Conservation (phyloP, 495 filamentous ascomycete species). For the Xylaria scruposa region DNA sequence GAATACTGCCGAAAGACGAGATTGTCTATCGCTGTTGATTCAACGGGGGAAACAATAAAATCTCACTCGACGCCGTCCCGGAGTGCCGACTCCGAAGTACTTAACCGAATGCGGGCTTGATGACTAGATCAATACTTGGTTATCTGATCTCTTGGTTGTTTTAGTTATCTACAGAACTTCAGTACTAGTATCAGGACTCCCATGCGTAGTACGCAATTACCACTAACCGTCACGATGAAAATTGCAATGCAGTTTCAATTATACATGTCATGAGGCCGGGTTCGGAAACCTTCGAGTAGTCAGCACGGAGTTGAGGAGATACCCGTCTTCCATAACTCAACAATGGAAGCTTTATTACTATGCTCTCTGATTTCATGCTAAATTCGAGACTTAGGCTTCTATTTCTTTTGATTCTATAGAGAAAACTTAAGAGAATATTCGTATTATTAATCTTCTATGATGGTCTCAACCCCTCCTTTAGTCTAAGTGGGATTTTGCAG, state of each 20-base stretch:
- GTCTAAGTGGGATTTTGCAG: background rate
- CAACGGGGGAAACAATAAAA: background rate
- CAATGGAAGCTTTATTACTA: too few relatives aligned
- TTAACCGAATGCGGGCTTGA: background rate
- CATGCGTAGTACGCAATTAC: background rate
- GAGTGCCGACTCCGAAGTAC: background rate
- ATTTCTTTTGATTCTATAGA: too few relatives aligned
- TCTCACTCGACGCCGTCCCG: background rate
- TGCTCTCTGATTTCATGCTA: too few relatives aligned
- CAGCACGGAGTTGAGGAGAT: too few relatives aligned
- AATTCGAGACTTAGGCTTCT: too few relatives aligned
- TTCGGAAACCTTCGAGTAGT: background rate
- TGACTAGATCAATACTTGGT: background rate
- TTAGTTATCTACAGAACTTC: too few relatives aligned
- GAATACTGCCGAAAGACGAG: background rate
- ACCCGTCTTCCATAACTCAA: too few relatives aligned
- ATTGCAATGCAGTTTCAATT: background rate
- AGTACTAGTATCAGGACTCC: background rate
- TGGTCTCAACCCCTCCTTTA: background rate
- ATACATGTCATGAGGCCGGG: background rate
- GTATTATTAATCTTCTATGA: too few relatives aligned
- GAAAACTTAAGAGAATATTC: background rate
- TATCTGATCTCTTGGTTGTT: background rate
- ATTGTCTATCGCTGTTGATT: background rate
- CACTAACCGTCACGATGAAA: background rate